Evolutionary conservation across 257 asterid species (phyloP).

Genomic region (Anisodus acutangulus): DNA sequence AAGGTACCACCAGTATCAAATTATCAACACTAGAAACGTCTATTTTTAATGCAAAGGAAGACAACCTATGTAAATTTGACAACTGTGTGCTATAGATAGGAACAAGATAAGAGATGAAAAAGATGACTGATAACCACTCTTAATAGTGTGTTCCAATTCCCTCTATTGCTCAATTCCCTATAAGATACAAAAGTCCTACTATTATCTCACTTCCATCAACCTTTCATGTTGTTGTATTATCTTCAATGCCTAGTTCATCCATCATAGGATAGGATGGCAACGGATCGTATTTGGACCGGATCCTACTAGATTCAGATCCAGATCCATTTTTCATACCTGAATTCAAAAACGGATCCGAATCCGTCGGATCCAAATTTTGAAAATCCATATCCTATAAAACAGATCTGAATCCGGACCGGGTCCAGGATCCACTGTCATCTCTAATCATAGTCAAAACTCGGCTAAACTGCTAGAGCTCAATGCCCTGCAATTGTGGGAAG

Average conservation of each 20-base stretch:
- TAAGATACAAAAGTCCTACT: not conserved
- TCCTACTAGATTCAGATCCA: too few species aligned
- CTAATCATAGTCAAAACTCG: too few species aligned
- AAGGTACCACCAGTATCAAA: not conserved
- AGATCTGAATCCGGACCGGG: too few species aligned
- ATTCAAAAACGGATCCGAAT: too few species aligned
- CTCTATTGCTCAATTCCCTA: not conserved
- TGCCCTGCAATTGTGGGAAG: not conserved
- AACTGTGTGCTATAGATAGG: not conserved
- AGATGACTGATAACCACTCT: not conserved
- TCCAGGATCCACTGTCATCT: too few species aligned
- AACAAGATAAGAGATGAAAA: conserved; percentile 4
- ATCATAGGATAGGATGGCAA: not conserved
- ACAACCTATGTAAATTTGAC: not conserved
- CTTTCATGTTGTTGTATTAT: not conserved
- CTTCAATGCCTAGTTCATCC: not conserved
- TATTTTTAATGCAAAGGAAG: not conserved
- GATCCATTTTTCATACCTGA: too few species aligned
- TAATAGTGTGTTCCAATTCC: not conserved
- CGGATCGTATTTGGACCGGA: too few species aligned
- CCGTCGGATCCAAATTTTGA: too few species aligned
- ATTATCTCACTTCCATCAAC: not conserved
- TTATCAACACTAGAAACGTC: not conserved
- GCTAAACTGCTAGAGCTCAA: not conserved
- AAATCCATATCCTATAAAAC: too few species aligned